Evolutionary conservation across 1,139 yeast species (phyloP), one percentile per base, ranked within the genome.

Genomic region (Suhomyces yuchorum): DNA sequence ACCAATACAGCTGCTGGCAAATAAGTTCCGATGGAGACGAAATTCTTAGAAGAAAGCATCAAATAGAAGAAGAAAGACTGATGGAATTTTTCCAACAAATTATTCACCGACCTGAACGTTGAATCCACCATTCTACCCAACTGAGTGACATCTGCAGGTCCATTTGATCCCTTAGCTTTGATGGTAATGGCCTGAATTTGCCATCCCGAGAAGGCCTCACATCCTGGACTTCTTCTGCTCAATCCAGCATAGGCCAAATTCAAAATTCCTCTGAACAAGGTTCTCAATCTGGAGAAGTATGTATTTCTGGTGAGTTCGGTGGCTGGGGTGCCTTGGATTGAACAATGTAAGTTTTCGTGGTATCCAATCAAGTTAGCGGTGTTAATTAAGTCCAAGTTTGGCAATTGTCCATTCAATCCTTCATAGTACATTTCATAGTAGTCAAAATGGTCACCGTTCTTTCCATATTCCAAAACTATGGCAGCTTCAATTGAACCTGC

Each of bases 401-500:
- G 99, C 55, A 92, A 75, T 66, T 91, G 97, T 9, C 99, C 99
- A 62, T 95, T 93, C 50, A 92, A 75, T 0, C 99, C 99, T 54
- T 87, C 92, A 63, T 90, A 93, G 48, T 73, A 75, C 50, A 95
- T 67, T 61, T 92, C 97, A 42, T 88, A 71, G 59, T 81, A 81
- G 50, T 87, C 89, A 59, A 91, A 82, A 58, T 81, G 76, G 63
- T 92, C 98, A 5, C 69, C 63, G 8, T 68, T 71, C 2, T 85
- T 79, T 2, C 95, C 84, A 60, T 81, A 90, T 63, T 95, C 99
- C 54, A 95, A 61, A 19, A 92, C 87, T 4, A 93, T 64, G 0
- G 98, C 99, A 28, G 96, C 90, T 57, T 93, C 98, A 43, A 95
- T 87, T 0, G 95, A 82, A 0, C 99, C 99, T n/a, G 96, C 97